These are phyloP conservation scores for Kalaharituber pfeilii DNA, from an alignment of 2,329 filamentous ascomycete genomes.

Conservation along the genomic window DNA sequence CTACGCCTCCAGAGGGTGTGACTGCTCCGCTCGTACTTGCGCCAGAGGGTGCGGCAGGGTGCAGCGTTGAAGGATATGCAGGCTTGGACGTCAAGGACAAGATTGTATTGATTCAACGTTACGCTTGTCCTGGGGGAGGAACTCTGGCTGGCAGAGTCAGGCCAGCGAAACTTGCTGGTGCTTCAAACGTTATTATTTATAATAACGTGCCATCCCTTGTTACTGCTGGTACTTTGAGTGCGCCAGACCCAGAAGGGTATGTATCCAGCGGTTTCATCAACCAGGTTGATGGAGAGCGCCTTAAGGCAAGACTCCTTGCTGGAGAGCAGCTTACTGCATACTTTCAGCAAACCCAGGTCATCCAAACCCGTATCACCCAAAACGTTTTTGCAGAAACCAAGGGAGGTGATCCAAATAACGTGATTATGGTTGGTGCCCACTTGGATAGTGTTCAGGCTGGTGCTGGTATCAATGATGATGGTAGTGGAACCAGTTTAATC, in stretches of 20 bases:
- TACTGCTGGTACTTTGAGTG: constrained; percentile 29
- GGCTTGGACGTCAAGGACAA: constrained; percentile 28
- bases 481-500: constrained; percentile 23
- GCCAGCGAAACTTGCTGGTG: constrained; percentile 29
- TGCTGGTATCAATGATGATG: constrained; percentile 26
- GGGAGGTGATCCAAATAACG: constrained; percentile 19
- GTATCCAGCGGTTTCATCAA: constrained; percentile 30
- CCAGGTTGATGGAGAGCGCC: constrained; percentile 29
- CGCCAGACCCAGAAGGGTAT: constrained; percentile 26
- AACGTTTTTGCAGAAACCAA: constrained; percentile 19
- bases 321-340: constrained; percentile 29
- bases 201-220: constrained; percentile 27
- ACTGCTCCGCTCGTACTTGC: constrained; percentile 30
- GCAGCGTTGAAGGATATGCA: constrained; percentile 26
- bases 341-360: constrained; percentile 31
- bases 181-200: constrained; percentile 30
- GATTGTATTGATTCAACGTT: constrained; percentile 30
- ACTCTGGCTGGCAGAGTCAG: constrained; percentile 29
- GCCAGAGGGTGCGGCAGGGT: constrained; percentile 28
- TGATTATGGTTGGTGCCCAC: constrained; percentile 25
- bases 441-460: constrained; percentile 25
- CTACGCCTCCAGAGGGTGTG: constrained; percentile 31
- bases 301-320: constrained; percentile 28
- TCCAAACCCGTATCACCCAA: constrained; percentile 22
- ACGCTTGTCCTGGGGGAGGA: constrained; percentile 29